Evolutionary conservation across 2,329 filamentous ascomycete genomes (phyloP), one percentile per base, ranked within the genome.

Genomic region (Chaetomiaceae sp.): DNA sequence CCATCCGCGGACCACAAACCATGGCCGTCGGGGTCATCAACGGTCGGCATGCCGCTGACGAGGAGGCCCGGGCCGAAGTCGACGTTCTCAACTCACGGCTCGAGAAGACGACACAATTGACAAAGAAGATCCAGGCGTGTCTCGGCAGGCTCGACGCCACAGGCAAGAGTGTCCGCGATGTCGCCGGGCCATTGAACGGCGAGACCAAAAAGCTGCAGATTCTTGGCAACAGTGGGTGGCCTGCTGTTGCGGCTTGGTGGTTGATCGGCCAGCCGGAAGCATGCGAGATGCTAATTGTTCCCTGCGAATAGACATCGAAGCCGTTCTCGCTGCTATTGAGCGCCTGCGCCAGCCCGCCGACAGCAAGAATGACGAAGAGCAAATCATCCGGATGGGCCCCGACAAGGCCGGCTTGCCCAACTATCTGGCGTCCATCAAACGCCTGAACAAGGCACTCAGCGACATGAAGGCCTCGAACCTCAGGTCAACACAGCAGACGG

Each of bases 91-190:
- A 85, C 62, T 86, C 83, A 49, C 77, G 84, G 34, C 82, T 97
- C 57, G 90, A 95, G 63, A 97, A 96, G 79, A 95, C 95, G 62
- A 87, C 90, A 55, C 84, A 90, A 66, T 80, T 97, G 67, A 96
- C 90, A 29, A 96, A 94, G 75, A 96, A 95, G 76, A 96, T 99
- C 51, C 88, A 95, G 70, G 86, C 88, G 25, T 95, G 89, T 47
- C 79, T 96, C 61, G 81, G 84, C 33, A 82, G 91, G 51, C 77
- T 99, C 30, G 90, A 97, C 64, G 83, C 86, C 33, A 95, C 89
- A 48, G 94, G 92, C 16, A 90, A 90, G 71, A 91, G 87, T 55
- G 90, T 97, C 18, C 86, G 90, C 64, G 89, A 96, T 66, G 91
- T 95, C 10, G 90, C 95, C 51, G 90, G 90, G 0, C 94, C 94